Conservation (phyloP, 1,139 yeast species). For the Saccharomycopsis phalli region DNA sequence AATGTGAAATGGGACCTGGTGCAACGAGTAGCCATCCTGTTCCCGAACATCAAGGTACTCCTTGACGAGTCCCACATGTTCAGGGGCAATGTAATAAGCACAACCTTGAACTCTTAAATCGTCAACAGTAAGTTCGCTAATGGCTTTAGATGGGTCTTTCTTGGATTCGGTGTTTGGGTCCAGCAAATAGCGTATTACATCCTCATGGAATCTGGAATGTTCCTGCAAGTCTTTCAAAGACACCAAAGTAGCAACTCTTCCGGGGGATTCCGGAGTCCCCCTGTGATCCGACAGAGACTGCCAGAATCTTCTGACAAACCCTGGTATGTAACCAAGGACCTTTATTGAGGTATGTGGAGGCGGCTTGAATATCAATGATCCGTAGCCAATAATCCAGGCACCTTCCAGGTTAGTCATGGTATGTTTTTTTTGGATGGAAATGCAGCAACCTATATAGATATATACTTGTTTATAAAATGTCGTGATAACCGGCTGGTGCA, state of each 20-base stretch:
- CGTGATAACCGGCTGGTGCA: too few species aligned
- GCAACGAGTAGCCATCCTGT: slow-evolving; percentile 78
- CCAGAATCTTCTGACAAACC: slow-evolving; percentile 82
- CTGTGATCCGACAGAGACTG: slow-evolving; percentile 85
- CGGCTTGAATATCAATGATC: slow-evolving; percentile 84
- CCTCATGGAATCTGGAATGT: slow-evolving; percentile 36
- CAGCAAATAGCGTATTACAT: slow-evolving; percentile 23
- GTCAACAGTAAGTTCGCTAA: slow-evolving; percentile 29
- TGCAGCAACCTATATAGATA: too few species aligned
- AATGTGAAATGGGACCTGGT: slow-evolving; percentile 57
- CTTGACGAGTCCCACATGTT: slow-evolving; percentile 49
- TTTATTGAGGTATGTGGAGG: slow-evolving; percentile 63
- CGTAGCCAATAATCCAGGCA: slow-evolving; percentile 80
- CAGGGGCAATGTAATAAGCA: slow-evolving; percentile 72
- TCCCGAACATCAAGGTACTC: slow-evolving; percentile 74
- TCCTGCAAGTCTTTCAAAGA: slow-evolving; percentile 44
- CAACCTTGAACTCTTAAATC: slow-evolving; percentile 69
- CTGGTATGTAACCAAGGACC: slow-evolving; percentile 67
- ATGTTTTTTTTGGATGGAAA: neutral
- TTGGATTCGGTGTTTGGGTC: neutral
- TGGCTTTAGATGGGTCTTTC: slow-evolving; percentile 18
- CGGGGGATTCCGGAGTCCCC: slow-evolving; percentile 79
- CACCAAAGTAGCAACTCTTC: slow-evolving; percentile 78
- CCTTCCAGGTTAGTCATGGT: neutral
- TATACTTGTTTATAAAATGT: too few species aligned